Conservation (phyloP, 2,329 filamentous ascomycete species). For the Penicillium fuscoglaucum region DNA sequence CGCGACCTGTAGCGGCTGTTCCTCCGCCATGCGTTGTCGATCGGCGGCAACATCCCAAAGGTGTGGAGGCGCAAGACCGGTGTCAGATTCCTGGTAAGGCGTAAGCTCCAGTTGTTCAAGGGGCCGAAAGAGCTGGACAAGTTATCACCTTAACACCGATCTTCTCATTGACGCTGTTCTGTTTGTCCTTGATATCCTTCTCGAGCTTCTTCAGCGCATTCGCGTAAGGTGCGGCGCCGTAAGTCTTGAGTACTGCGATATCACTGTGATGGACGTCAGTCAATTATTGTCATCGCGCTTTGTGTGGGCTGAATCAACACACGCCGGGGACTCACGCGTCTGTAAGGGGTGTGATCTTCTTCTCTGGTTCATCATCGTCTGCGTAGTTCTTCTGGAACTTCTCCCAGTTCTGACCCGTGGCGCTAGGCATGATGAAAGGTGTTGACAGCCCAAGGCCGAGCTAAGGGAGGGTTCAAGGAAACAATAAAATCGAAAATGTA, state of each 20-base stretch:
- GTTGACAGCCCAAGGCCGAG: constrained; percentile 30
- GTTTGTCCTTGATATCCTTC: constrained; percentile 99
- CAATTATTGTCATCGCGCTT: constrained; percentile 12
- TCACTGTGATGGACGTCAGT: constrained; percentile 63
- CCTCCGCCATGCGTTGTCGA: constrained; percentile 96
- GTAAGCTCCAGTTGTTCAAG: constrained; percentile 27
- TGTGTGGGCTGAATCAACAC: neutral
- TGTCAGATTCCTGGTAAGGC: constrained; percentile 81
- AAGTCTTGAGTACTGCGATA: constrained; percentile 98
- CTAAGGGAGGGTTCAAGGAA: constrained; percentile 9
- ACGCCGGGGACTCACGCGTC: constrained; percentile 72
- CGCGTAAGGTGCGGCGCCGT: constrained; percentile 94
- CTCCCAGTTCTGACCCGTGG: constrained; percentile 93
- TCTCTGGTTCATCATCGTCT: constrained; percentile 96
- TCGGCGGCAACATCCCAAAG: constrained; percentile 98
- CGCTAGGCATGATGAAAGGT: constrained; percentile 73
- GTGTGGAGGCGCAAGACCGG: constrained; percentile 94
- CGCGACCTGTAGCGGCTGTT: constrained; percentile 95
- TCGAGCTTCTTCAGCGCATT: constrained; percentile 94
- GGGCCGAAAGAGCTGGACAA: constrained; percentile 3
- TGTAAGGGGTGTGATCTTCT: constrained; percentile 96
- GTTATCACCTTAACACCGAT: constrained; percentile 63
- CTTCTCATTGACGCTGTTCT: constrained; percentile 97
- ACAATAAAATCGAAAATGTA: constrained; percentile 10
- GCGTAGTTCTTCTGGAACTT: constrained; percentile 98